phyloP scores from a whole-genome alignment of 2,329 filamentous ascomycete species.

The Ceratocystis ficicola region DNA sequence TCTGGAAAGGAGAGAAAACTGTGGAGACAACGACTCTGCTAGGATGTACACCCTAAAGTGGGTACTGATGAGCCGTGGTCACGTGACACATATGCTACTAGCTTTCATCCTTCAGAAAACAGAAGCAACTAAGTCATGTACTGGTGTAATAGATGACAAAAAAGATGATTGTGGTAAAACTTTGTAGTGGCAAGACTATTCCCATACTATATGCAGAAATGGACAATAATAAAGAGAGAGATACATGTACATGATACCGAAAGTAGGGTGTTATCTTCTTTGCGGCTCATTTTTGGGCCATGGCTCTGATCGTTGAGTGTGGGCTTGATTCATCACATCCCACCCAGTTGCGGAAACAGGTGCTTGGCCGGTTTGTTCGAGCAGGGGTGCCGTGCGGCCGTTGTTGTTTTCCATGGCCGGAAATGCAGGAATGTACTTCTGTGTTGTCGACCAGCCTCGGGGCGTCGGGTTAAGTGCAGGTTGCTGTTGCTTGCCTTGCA shows the following conservation, averaged over 20 bases:
- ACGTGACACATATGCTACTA: too few species aligned
- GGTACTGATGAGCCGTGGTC: too few species aligned
- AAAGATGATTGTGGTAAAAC: too few species aligned
- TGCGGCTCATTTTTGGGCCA: conserved; percentile 5
- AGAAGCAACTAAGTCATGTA: too few species aligned
- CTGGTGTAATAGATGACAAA: too few species aligned
- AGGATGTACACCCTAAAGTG: too few species aligned
- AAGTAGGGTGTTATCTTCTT: not conserved
- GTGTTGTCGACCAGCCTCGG: conserved; percentile 3
- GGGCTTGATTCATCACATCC: conserved; percentile 5
- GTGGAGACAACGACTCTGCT: too few species aligned
- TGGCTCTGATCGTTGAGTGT: not conserved
- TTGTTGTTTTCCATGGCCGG: not conserved
- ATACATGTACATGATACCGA: not conserved
- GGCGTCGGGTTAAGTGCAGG: not conserved
- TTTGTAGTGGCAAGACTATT: too few species aligned
- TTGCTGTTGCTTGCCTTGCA: not conserved
- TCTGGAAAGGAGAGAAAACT: too few species aligned
- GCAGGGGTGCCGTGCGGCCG: not conserved
- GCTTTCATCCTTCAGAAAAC: too few species aligned
- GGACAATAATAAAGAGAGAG: not conserved
- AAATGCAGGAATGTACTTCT: conserved; percentile 13
- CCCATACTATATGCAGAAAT: too few species aligned
- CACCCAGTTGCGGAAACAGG: not conserved
- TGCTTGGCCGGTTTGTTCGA: not conserved